These are phyloP conservation scores for Coprinellus micaceus DNA, from an alignment of 768 basidiomycete genomes.

Conservation along the genomic window DNA sequence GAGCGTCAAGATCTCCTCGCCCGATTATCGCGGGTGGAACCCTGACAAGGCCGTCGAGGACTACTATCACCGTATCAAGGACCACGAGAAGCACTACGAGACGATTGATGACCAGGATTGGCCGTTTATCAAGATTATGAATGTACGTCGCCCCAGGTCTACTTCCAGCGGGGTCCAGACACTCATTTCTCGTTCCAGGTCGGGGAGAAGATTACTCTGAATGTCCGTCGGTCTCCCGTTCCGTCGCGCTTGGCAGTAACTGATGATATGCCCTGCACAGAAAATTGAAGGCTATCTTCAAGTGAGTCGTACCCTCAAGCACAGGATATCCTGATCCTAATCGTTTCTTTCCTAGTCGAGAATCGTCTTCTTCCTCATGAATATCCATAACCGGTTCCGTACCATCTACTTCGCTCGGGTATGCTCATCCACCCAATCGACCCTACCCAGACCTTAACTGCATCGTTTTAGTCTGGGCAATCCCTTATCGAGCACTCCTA, in stretches of 20 bases:
- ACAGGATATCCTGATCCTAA: constrained; percentile 8
- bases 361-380: constrained; percentile 99
- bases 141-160: too few species aligned
- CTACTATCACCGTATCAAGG: constrained; percentile 84
- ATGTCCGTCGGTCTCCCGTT: constrained; percentile 46
- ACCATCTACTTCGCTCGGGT: constrained; percentile 97
- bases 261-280: constrained; percentile 29
- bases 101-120: constrained; percentile 87
- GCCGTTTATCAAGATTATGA: constrained; percentile 93
- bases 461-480: constrained; percentile 77
- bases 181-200: constrained; percentile 49
- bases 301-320: constrained; percentile 32
- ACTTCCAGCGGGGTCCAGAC: too few species aligned
- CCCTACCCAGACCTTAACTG: background rate
- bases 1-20: constrained; percentile 96
- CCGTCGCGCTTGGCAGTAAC: background rate
- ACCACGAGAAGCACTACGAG: constrained; percentile 86
- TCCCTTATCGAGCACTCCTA: constrained; percentile 98
- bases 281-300: constrained; percentile 88
- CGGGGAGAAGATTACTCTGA: constrained; percentile 94
- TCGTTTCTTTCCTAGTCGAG: constrained; percentile 54
- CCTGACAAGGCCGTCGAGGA: constrained; percentile 89
- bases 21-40: constrained; percentile 93
- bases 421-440: constrained; percentile 23
- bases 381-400: constrained; percentile 90